These are phyloP conservation scores for Thalassiosira pacifica DNA, from an alignment of 352 stramenopile species.

Conservation along the genomic window DNA sequence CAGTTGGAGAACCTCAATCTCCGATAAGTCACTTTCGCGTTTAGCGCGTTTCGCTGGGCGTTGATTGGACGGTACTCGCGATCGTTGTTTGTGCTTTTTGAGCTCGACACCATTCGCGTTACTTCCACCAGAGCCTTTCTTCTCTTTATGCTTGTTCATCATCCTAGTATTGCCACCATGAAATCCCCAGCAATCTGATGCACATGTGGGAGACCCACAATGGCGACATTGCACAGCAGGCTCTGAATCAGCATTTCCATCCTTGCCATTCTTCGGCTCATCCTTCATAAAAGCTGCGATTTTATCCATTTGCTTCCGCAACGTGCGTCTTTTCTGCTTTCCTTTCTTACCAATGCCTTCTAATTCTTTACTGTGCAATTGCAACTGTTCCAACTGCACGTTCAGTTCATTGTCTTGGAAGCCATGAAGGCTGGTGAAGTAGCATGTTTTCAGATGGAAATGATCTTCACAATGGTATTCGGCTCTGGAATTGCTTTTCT, in stretches of 20 bases:
- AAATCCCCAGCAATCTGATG: conserved; percentile 82
- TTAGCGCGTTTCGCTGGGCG: conserved; percentile 61
- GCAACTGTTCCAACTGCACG: conserved; percentile 64
- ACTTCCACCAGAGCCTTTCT: background rate
- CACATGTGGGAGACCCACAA: conserved; percentile 73
- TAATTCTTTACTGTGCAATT: conserved; percentile 47
- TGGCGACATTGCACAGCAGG: conserved; percentile 69
- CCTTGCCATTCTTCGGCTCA: conserved; percentile 5
- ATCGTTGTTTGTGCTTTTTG: conserved; percentile 40
- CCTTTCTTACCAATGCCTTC: conserved; percentile 75
- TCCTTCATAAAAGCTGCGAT: conserved; percentile 54
- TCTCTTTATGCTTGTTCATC: conserved; percentile 48
- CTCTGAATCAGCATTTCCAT: background rate
- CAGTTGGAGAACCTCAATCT: conserved; percentile 66
- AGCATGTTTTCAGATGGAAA: conserved; percentile 75
- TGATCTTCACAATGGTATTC: conserved; percentile 84
- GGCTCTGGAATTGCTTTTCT: conserved; percentile 17
- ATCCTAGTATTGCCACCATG: conserved; percentile 63
- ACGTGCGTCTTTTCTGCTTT: conserved; percentile 76
- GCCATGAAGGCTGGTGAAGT: conserved; percentile 73
- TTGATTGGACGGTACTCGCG: conserved; percentile 52
- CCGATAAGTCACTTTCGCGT: conserved; percentile 66
- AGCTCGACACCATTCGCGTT: conserved; percentile 1
- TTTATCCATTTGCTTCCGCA: conserved; percentile 78
- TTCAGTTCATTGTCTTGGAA: conserved; percentile 65